Evolutionary conservation across 768 basidiomycete species (phyloP).

Genomic region (Lactifluus piperatus): DNA sequence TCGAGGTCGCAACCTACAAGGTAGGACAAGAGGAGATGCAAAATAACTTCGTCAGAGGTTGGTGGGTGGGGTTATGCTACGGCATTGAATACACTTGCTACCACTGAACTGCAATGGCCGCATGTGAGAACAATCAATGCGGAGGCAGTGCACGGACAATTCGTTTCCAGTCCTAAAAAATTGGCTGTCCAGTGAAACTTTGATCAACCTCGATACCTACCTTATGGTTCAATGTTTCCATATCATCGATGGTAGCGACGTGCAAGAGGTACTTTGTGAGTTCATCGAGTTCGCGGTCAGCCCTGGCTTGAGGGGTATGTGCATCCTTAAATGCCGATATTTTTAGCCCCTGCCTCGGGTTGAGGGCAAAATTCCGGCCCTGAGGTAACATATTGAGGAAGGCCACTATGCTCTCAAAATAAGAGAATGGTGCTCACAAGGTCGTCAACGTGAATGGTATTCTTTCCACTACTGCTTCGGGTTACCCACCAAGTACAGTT

Average conservation of each 20-base stretch:
- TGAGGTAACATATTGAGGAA: background rate
- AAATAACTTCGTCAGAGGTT: background rate
- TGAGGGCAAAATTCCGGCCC: slow-evolving; percentile 76
- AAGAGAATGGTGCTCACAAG: slow-evolving; percentile 38
- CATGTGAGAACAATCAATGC: slow-evolving; percentile 5
- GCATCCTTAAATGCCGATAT: slow-evolving; percentile 77
- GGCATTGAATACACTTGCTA: background rate
- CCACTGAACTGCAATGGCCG: background rate
- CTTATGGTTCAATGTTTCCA: slow-evolving; percentile 57
- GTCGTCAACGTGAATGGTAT: slow-evolving; percentile 87
- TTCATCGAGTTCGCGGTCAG: slow-evolving; percentile 62
- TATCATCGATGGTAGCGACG: slow-evolving; percentile 51
- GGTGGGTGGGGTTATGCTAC: background rate
- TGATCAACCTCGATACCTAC: slow-evolving; percentile 30
- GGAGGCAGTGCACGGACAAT: slow-evolving; percentile 23
- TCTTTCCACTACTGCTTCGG: slow-evolving; percentile 43
- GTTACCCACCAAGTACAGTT: background rate
- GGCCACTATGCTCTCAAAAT: background rate
- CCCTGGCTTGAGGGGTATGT: slow-evolving; percentile 51
- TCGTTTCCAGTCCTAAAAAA: slow-evolving; percentile 29
- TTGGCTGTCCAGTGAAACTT: background rate
- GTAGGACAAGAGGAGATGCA: background rate
- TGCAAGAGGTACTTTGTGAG: slow-evolving; percentile 58
- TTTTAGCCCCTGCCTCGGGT: slow-evolving; percentile 76
- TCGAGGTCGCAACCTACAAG: background rate